Base-by-base conservation (phyloP, 257 asterid species). In the Echium plantagineum region DNA sequence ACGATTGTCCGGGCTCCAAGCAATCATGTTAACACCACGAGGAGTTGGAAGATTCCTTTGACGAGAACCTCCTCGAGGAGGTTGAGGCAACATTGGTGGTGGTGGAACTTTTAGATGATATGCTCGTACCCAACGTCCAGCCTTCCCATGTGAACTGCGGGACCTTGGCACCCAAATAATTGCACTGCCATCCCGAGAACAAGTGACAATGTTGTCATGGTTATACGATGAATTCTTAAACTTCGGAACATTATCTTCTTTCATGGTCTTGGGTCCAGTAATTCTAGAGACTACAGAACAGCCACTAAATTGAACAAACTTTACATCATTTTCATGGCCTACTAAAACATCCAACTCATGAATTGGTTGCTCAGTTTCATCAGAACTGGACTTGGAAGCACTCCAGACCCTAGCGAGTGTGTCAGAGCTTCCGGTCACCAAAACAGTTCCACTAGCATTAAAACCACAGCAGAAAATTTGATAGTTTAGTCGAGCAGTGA, bases 1-100 rank as follows among this genome's bases (percentile, higher is more conserved):
- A 47, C 99, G 99, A 71, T 93, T 93, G 77, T 93, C 99, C 71
- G 89, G 76, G 72, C 99, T 93, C 99, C 99, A 93, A n/a, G n/a
- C n/a, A n/a, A n/a, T n/a, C n/a, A n/a, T n/a, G n/a, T n/a, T n/a
- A n/a, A n/a, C n/a, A n/a, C n/a, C n/a, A n/a, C n/a, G n/a, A n/a
- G n/a, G n/a, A n/a, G n/a, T n/a, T n/a, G n/a, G n/a, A n/a, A n/a
- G n/a, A n/a, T n/a, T n/a, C n/a, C n/a, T n/a, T n/a, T n/a, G n/a
- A n/a, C n/a, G n/a, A n/a, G n/a, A n/a, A n/a, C n/a, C n/a, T n/a
- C n/a, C n/a, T n/a, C n/a, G n/a, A n/a, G n/a, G n/a, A n/a, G n/a
- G n/a, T n/a, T n/a, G n/a, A n/a, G n/a, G n/a, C n/a, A n/a, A n/a
- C n/a, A n/a, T n/a, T n/a, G n/a, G n/a, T n/a, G n/a, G n/a, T n/a